Evolutionary conservation across 306 rosid species (phyloP).

Genomic region (Trifolium dubium): DNA sequence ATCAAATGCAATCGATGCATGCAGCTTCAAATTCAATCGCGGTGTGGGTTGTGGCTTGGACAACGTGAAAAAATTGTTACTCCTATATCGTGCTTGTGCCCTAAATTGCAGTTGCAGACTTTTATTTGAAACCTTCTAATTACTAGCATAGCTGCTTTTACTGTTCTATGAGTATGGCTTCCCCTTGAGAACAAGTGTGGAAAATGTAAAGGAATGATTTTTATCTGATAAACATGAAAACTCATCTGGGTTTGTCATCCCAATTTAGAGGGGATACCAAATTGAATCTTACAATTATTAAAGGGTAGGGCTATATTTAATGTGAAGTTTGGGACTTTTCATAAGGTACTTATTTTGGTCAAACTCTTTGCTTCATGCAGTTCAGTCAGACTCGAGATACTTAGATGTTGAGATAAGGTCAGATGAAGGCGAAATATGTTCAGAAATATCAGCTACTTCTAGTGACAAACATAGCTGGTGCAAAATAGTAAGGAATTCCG

Average conservation of each 20-base stretch:
- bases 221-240: slow-evolving; percentile 18
- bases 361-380: slow-evolving; percentile 49
- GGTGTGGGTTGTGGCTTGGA: neutral
- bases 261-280: slow-evolving; percentile 19
- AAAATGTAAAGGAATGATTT: slow-evolving; percentile 1
- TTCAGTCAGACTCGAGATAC: slow-evolving; percentile 62
- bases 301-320: slow-evolving; percentile 2
- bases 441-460: slow-evolving; percentile 57
- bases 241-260: slow-evolving; percentile 5
- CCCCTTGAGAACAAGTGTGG: neutral
- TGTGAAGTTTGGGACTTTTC: slow-evolving; percentile 23
- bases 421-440: slow-evolving; percentile 59
- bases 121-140: neutral
- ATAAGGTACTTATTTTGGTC: slow-evolving; percentile 34
- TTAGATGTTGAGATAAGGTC: slow-evolving; percentile 68
- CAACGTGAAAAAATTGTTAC: neutral
- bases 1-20: neutral
- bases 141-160: slow-evolving; percentile 5
- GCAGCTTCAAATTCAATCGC: neutral
- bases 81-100: neutral
- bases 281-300: neutral
- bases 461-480: slow-evolving; percentile 71
- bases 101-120: neutral
- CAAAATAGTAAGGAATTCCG: slow-evolving; percentile 70
- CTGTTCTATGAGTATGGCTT: neutral